Percentiles rank a stretch among this genome's conserved stretches.
These are phyloP conservation scores for Alternaria rosae DNA, from an alignment of 2,329 filamentous ascomycete species.

Conservation along the genomic window DNA sequence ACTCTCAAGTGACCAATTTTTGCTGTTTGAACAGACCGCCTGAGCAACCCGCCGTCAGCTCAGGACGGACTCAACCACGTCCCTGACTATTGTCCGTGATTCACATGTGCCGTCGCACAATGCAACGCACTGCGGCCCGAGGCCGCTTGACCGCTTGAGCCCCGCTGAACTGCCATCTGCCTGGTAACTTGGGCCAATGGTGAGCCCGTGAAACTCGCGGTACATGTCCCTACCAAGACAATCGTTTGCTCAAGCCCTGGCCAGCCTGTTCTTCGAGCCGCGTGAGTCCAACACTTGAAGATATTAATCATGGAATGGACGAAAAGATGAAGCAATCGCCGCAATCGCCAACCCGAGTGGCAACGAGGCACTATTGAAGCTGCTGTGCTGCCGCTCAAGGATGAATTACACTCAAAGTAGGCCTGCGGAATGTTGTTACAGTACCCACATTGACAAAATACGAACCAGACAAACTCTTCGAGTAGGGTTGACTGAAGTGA, in stretches of 20 bases:
- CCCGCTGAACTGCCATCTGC: slow-evolving; percentile 6
- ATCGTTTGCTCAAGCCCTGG: slow-evolving; percentile 15
- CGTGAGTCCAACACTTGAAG: background rate
- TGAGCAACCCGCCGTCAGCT: slow-evolving; percentile 19
- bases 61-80: slow-evolving; percentile 10
- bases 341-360: background rate
- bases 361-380: background rate
- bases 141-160: slow-evolving; percentile 14
- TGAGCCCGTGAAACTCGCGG: slow-evolving; percentile 7
- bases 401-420: background rate
- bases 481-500: background rate
- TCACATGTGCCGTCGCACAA: slow-evolving; percentile 16
- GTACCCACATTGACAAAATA: background rate
- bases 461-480: background rate
- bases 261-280: slow-evolving; percentile 6
- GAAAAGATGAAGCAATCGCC: slow-evolving; percentile 3
- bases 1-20: slow-evolving; percentile 19
- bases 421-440: background rate
- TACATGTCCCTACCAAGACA: slow-evolving; percentile 17
- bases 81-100: slow-evolving; percentile 16
- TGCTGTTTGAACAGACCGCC: slow-evolving; percentile 28
- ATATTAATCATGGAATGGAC: slow-evolving; percentile 5
- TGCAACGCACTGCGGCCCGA: slow-evolving; percentile 14
- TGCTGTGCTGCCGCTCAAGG: background rate
- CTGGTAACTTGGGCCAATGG: slow-evolving; percentile 12